Base-by-base conservation (phyloP, 2,329 filamentous ascomycete genomes). In the Simplicillium sp. region DNA sequence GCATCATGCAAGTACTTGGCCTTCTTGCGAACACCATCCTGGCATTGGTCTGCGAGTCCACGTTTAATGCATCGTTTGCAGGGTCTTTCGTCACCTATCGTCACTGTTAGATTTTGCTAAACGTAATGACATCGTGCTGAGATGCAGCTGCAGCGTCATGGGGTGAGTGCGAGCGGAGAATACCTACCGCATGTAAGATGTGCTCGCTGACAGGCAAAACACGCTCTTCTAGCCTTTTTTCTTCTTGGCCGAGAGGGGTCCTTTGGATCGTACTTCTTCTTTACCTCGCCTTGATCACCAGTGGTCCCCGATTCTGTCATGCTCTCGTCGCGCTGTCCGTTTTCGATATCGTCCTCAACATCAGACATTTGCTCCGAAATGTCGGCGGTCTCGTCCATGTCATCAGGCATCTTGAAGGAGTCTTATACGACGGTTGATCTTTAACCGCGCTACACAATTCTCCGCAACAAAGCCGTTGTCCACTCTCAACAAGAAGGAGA, bases 1-100 rank as follows among this genome's bases (percentile, higher is more conserved):
- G 90, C 88, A 71, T 97, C 92, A 57, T 97, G 89, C 42, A 98
- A 84, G 61, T 98, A 98, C 62, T 98, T 98, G 39, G 92, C 92
- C 73, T 97, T 98, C 65, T 98, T 98, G 48, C 92, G 84, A 39
- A 97, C 88, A 40, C 92, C 92, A 58, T 98, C 92, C 61, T 95
- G 88, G 57, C 92, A 98, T 46, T 80, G 80, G 59, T 95, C 88
- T 54, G 88, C 85, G 16, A 97, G 76, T 36, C 87, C 87, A 53
- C 92, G 83, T 64, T 96, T 96, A 52, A 97, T 87, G 61, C 92
- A 98, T 55, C 92, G 75, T 56, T 88, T 80, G 59, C 92, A 98
- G 40, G 92, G 92, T 52, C 92, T 77, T 62, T 98, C 90, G 60
- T 98, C 92, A 54, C 90, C 92, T 97, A 56, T 46, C 46, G 49